phyloP scores from a whole-genome alignment of 148 eudicot genomes.

The Polygonum aviculare region DNA sequence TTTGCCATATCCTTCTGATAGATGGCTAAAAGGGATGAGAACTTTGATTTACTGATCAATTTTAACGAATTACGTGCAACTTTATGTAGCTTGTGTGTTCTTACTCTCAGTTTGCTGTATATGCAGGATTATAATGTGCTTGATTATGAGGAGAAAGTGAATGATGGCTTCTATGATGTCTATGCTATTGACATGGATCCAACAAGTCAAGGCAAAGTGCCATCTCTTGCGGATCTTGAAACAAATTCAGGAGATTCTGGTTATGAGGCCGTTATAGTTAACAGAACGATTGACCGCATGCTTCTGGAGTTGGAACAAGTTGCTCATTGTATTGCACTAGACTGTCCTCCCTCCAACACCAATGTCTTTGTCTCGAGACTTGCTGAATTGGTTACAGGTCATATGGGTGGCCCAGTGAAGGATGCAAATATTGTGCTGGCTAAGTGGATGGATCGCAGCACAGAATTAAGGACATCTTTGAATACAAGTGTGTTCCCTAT shows the following conservation, averaged over 20 bases:
- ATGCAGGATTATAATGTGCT: conserved; percentile 76
- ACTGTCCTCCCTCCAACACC: conserved; percentile 53
- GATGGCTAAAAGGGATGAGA: not conserved
- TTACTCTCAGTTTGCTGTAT: not conserved
- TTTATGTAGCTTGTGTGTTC: not conserved
- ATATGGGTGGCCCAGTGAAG: conserved; percentile 90
- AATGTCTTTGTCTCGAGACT: conserved; percentile 62
- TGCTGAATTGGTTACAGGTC: conserved; percentile 85
- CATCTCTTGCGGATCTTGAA: conserved; percentile 79
- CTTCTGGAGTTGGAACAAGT: conserved; percentile 90
- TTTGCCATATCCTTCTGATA: not conserved
- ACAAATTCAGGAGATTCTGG: conserved; percentile 58
- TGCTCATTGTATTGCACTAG: conserved; percentile 72
- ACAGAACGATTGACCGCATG: conserved; percentile 68
- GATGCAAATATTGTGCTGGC: conserved; percentile 67
- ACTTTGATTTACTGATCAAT: not conserved
- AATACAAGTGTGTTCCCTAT: conserved; percentile 81
- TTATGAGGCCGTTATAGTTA: conserved; percentile 82
- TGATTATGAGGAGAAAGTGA: conserved; percentile 87
- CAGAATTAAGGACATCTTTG: conserved; percentile 74
- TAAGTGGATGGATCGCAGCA: conserved; percentile 81
- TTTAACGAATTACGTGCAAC: not conserved
- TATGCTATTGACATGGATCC: conserved; percentile 63
- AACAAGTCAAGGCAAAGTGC: conserved; percentile 63
- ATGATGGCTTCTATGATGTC: conserved; percentile 94